A percentile compares a stretch with the other conserved stretches of the same genome.
These are phyloP conservation scores for Butyriboletus pseudospeciosus DNA, from an alignment of 1,284 basidiomycete species.

Conservation along the genomic window DNA sequence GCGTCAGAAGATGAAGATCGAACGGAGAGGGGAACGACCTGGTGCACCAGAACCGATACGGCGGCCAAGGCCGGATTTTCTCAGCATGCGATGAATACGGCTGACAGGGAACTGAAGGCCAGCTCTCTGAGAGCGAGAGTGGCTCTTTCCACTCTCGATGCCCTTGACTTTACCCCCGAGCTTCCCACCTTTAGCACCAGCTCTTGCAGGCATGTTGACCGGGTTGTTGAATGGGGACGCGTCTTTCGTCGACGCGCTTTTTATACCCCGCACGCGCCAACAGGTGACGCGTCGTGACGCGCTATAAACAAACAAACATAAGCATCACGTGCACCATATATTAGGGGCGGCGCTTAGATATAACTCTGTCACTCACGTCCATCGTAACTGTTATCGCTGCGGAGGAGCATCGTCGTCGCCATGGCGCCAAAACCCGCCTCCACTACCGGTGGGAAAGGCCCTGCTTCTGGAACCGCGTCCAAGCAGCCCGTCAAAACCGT, in stretches of 20 bases:
- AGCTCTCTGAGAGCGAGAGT: slow-evolving; percentile 79
- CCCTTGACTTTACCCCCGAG: slow-evolving; percentile 54
- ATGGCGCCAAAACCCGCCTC: slow-evolving; percentile 82
- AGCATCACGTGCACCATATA: slow-evolving; percentile 42
- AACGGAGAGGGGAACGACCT: slow-evolving; percentile 12
- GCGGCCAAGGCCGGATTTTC: slow-evolving; percentile 64
- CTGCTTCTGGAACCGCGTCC: slow-evolving; percentile 67
- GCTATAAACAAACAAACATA: slow-evolving; percentile 36
- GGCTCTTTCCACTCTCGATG: slow-evolving; percentile 41
- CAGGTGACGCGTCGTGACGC: slow-evolving; percentile 39
- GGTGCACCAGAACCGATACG: slow-evolving; percentile 62
- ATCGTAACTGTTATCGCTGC: slow-evolving; percentile 14
- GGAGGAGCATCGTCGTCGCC: neutral
- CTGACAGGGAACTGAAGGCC: slow-evolving; percentile 81
- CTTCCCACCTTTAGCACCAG: slow-evolving; percentile 44
- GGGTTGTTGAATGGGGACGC: neutral
- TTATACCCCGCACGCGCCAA: slow-evolving; percentile 37
- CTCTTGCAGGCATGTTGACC: slow-evolving; percentile 29
- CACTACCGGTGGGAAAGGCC: slow-evolving; percentile 72
- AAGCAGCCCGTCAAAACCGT: slow-evolving; percentile 75
- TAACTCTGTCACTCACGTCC: slow-evolving; percentile 19
- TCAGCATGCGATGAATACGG: slow-evolving; percentile 72
- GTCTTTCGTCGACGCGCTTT: slow-evolving; percentile 19
- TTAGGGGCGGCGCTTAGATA: slow-evolving; percentile 27
- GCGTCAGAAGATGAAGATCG: slow-evolving; percentile 11